Evolutionary conservation across 1,139 yeast genomes (phyloP).

Genomic region (Lodderomyces orthopsilosis): DNA sequence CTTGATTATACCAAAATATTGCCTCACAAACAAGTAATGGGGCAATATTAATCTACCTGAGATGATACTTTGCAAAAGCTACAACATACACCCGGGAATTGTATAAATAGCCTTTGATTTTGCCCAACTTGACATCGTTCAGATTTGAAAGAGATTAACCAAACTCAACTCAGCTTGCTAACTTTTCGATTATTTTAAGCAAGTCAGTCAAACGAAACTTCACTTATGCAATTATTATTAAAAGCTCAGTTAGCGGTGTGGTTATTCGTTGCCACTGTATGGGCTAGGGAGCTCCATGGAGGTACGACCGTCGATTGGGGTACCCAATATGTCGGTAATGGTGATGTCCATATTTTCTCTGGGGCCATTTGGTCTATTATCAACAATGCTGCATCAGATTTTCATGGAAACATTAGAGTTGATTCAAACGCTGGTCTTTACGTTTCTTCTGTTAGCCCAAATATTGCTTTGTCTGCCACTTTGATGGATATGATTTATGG

Average conservation of each 20-base stretch:
- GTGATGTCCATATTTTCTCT: conserved; percentile 23
- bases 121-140: background rate
- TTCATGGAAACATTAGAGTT: conserved; percentile 21
- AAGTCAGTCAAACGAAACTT: background rate
- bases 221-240: background rate
- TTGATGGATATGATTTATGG: conserved; percentile 13
- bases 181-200: background rate
- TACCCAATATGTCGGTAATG: conserved; percentile 18
- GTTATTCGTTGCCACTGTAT: background rate
- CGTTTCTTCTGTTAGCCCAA: conserved; percentile 16
- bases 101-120: background rate
- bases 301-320: conserved; percentile 15
- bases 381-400: conserved; percentile 23
- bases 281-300: background rate
- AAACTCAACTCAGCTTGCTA: background rate
- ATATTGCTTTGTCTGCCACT: conserved; percentile 14
- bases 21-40: background rate
- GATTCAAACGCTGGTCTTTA: conserved; percentile 24
- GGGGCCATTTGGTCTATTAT: conserved; percentile 33
- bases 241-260: background rate
- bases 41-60: background rate
- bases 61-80: background rate
- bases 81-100: background rate
- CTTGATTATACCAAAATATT: background rate
- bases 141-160: background rate